Evolutionary conservation across 768 basidiomycete genomes (phyloP), one percentile per base, ranked within the genome.

Genomic region (Astraeus odoratus): DNA sequence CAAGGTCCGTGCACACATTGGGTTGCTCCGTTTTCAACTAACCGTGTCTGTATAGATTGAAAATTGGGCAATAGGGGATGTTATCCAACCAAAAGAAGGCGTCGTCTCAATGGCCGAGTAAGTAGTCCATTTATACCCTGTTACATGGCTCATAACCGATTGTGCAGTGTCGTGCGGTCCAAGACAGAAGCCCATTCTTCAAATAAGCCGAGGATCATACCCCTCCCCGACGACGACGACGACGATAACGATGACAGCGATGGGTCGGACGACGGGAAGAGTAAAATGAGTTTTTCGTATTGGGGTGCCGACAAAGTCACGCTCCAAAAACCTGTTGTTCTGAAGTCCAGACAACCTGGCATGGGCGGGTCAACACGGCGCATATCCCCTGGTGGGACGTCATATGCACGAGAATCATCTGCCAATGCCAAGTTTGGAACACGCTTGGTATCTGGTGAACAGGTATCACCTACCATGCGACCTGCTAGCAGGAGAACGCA

Each of bases 371-470:
- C 67, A 61, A 39, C 54, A 26, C 66, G 72, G 41, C 64, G 70
- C 35, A 61, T 52, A 55, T 67, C 56, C 56, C 74, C 55, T 53
- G 78, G 64, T 64, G 57, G 64, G 38, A 63, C 70, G 12, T 76
- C 82, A 10, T 88, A 87, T 54, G 81, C 77, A 8, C 73, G 86
- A 42, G 84, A 88, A 64, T 89, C 87, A 7, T 86, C 85, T 42
- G 89, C 88, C 15, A 88, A 92, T 56, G 93, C 92, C 48, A 96
- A 96, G 65, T 95, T 96, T 66, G 93, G 90, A 18, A 78, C 81
- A 33, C 79, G 93, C 15, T 70, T 94, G 29, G 69, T 94, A 37
- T 78, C 85, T 19, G 75, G 71, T 38, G 83, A 87, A 30, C 64
- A 66, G 38, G 35, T 31, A 33, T 64, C 72, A 3, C 59, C 63